phyloP scores from a whole-genome alignment of 805 yeast genomes.

The Vanderwaltozyma verrucispora region DNA sequence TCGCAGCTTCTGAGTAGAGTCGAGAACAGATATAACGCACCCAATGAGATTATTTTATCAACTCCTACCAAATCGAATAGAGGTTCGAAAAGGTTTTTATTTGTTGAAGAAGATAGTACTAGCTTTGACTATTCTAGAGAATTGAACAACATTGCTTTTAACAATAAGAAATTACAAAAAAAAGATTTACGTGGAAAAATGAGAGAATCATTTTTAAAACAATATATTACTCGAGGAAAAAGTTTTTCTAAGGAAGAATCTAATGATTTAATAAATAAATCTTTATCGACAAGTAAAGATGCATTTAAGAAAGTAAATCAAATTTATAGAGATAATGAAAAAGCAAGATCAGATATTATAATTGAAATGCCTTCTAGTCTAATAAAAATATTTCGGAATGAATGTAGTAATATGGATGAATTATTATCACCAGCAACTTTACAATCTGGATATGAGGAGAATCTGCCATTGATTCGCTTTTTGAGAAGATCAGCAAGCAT shows the following conservation, averaged over 20 bases:
- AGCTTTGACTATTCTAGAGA: not conserved
- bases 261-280: conserved; percentile 2
- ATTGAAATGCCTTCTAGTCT: conserved; percentile 32
- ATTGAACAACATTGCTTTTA: not conserved
- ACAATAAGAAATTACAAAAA: no score
- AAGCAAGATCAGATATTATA: conserved; percentile 40
- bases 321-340: conserved; percentile 36
- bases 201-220: conserved; percentile 2
- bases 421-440: conserved; percentile 18
- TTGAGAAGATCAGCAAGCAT: conserved; percentile 37
- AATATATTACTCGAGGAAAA: conserved; percentile 17
- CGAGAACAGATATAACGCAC: no score
- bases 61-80: not conserved
- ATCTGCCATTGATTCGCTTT: conserved; percentile 41
- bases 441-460: conserved; percentile 14
- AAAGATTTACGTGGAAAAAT: no score
- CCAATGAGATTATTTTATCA: not conserved
- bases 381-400: conserved; percentile 22
- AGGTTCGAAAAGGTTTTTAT: no score
- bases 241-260: conserved; percentile 18
- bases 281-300: conserved; percentile 5
- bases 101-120: not conserved
- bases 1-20: no score
- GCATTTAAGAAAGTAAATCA: conserved; percentile 30
- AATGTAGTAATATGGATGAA: conserved; percentile 12